A percentile compares a stretch with the other conserved stretches of the same genome.
Evolutionary conservation across 2,329 filamentous ascomycete genomes (phyloP).

Genomic region (Acrodontium crateriforme): DNA sequence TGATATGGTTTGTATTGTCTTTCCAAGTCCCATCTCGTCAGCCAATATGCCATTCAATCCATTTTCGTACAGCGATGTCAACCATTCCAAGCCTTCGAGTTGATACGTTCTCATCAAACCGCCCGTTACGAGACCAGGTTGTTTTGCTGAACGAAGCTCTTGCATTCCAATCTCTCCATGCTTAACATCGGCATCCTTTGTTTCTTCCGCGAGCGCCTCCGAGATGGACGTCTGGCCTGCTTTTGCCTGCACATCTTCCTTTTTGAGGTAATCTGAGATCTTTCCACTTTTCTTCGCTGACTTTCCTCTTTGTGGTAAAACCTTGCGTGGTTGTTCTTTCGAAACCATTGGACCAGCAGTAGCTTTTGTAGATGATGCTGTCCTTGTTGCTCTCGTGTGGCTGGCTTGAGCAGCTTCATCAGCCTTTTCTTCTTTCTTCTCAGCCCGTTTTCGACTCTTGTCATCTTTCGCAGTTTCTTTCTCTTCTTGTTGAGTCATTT

Average conservation of each 20-base stretch:
- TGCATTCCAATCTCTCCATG: constrained; percentile 49
- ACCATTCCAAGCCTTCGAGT: constrained; percentile 86
- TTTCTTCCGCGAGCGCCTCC: constrained; percentile 45
- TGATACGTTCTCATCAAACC: constrained; percentile 93
- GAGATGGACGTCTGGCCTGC: constrained; percentile 40
- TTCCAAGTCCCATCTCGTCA: constrained; percentile 88
- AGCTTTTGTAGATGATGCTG: constrained; percentile 12
- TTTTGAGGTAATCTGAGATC: constrained; percentile 48
- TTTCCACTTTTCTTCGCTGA: constrained; percentile 27
- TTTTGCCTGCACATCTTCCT: constrained; percentile 41
- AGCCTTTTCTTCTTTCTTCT: constrained; percentile 33
- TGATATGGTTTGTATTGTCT: constrained; percentile 83
- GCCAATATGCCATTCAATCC: constrained; percentile 84
- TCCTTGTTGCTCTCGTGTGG: constrained; percentile 33
- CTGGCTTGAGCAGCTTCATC: constrained; percentile 32
- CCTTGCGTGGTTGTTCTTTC: constrained; percentile 10
- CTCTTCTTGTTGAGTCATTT: constrained; percentile 39
- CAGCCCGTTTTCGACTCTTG: constrained; percentile 30
- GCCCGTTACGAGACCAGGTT: constrained; percentile 71
- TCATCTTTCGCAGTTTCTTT: constrained; percentile 32
- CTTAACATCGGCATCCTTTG: constrained; percentile 43
- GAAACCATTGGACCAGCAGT: constrained; percentile 10
- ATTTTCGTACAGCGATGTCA: constrained; percentile 70
- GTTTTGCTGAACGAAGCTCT: constrained; percentile 64
- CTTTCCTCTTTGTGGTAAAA: constrained; percentile 19